Evolutionary conservation across 129 eudicot species (phyloP).

Genomic region (Flaveria ramosissima): DNA sequence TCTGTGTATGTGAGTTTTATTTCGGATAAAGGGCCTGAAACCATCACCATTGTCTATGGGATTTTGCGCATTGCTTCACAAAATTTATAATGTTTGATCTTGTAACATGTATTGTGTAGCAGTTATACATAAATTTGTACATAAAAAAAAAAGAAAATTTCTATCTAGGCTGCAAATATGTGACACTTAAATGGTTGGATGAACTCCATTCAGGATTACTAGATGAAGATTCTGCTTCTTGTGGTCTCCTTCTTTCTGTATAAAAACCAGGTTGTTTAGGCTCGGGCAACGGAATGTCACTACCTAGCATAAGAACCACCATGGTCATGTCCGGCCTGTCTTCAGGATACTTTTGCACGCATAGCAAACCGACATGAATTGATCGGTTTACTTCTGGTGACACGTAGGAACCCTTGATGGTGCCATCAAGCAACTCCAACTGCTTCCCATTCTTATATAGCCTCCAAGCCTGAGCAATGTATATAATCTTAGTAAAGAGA

Average conservation of each 20-base stretch:
- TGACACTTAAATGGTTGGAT: slow-evolving; percentile 37
- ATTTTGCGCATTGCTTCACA: background rate
- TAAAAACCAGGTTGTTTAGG: slow-evolving; percentile 57
- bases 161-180: slow-evolving; percentile 45
- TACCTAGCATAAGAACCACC: slow-evolving; percentile 51
- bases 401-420: slow-evolving; percentile 15
- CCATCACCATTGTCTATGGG: background rate
- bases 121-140: background rate
- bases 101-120: background rate
- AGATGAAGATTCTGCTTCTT: slow-evolving; percentile 36
- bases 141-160: background rate
- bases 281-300: slow-evolving; percentile 38
- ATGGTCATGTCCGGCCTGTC: slow-evolving; percentile 56
- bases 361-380: slow-evolving; percentile 44
- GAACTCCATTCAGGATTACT: slow-evolving; percentile 41
- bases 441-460: slow-evolving; percentile 38
- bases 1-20: too few relatives aligned
- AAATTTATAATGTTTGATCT: background rate
- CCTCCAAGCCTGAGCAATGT: slow-evolving; percentile 46
- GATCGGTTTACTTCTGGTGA: slow-evolving; percentile 36
- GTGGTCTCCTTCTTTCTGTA: slow-evolving; percentile 42
- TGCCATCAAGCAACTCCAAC: slow-evolving; percentile 42
- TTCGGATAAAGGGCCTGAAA: too few relatives aligned
- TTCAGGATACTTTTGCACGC: slow-evolving; percentile 58
- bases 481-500: background rate